Evolutionary conservation across 2,329 filamentous ascomycete species (phyloP).

Genomic region (Penicillium sp.): DNA sequence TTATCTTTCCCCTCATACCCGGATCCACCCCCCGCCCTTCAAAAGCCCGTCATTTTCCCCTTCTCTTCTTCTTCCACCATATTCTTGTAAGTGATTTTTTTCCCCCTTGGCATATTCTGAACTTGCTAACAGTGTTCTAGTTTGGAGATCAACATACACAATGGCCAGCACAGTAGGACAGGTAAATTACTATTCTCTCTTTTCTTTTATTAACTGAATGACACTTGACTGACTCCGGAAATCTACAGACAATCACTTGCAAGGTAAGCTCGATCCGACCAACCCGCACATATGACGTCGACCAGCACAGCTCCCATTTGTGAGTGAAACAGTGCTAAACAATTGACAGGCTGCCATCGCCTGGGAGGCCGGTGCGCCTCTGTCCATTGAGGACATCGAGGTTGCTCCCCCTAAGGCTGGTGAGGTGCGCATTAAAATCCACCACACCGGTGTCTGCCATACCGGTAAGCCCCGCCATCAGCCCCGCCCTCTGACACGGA

Average conservation of each 20-base stretch:
- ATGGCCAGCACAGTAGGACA: conserved; percentile 61
- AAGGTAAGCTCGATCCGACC: conserved; percentile 53
- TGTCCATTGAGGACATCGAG: conserved; percentile 88
- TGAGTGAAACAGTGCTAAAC: conserved; percentile 12
- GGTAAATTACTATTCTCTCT: conserved; percentile 35
- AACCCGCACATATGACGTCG: conserved; percentile 17
- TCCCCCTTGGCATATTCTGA: neutral
- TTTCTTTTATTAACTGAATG: neutral
- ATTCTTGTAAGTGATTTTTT: conserved; percentile 16
- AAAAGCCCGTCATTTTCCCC: conserved; percentile 19
- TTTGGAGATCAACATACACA: conserved; percentile 19
- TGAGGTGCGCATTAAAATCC: conserved; percentile 95
- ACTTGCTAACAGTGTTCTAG: neutral
- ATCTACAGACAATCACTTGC: conserved; percentile 79
- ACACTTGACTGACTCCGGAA: conserved; percentile 8
- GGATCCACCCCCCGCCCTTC: conserved; percentile 14
- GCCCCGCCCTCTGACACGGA: conserved; percentile 5
- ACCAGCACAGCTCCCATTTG: neutral
- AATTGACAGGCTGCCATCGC: conserved; percentile 75
- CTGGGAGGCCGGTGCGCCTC: conserved; percentile 91
- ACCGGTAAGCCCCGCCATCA: conserved; percentile 63
- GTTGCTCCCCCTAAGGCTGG: conserved; percentile 84
- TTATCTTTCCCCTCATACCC: conserved; percentile 20
- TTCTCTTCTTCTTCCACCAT: conserved; percentile 18
- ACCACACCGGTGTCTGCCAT: conserved; percentile 98